These are phyloP conservation scores for Fraxinus sp. DNA, from an alignment of 305 asterid species.

Conservation along the genomic window DNA sequence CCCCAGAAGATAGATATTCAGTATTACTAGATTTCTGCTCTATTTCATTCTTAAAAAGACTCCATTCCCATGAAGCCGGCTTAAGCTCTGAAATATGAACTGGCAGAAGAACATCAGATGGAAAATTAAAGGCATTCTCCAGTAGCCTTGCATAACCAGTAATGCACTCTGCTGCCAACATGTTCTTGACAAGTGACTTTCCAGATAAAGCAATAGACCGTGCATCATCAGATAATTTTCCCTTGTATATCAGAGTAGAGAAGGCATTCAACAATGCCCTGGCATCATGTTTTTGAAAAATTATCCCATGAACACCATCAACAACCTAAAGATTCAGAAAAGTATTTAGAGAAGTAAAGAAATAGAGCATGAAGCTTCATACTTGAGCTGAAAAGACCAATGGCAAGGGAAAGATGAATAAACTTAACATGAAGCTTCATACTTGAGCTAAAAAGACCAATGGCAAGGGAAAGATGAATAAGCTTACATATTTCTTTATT, in stretches of 20 bases:
- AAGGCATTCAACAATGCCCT: slow-evolving; percentile 63
- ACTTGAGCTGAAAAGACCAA: slow-evolving; percentile 23
- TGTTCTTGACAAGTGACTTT: slow-evolving; percentile 68
- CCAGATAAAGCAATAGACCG: slow-evolving; percentile 72
- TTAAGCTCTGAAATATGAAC: slow-evolving; percentile 57
- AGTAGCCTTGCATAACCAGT: slow-evolving; percentile 59
- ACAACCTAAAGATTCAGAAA: slow-evolving; percentile 53
- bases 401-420: slow-evolving; percentile 20
- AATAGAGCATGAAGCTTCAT: slow-evolving; percentile 19
- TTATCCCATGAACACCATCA: slow-evolving; percentile 83
- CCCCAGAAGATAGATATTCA: slow-evolving; percentile 38
- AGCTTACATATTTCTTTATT: slow-evolving; percentile 68
- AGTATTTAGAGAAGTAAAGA: slow-evolving; percentile 16
- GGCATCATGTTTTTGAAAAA: slow-evolving; percentile 56
- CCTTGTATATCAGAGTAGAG: slow-evolving; percentile 60
- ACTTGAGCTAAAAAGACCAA: slow-evolving; percentile 23
- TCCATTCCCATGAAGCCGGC: slow-evolving; percentile 74
- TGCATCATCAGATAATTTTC: slow-evolving; percentile 64
- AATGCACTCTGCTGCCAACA: slow-evolving; percentile 83
- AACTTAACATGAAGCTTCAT: slow-evolving; percentile 34
- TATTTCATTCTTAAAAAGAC: slow-evolving; percentile 48
- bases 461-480: slow-evolving; percentile 20
- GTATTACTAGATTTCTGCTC: slow-evolving; percentile 41
- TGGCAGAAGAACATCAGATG: slow-evolving; percentile 83
- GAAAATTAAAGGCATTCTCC: slow-evolving; percentile 72